These are phyloP conservation scores for Phylloporus scabripes DNA, from an alignment of 768 basidiomycete species.

Conservation along the genomic window DNA sequence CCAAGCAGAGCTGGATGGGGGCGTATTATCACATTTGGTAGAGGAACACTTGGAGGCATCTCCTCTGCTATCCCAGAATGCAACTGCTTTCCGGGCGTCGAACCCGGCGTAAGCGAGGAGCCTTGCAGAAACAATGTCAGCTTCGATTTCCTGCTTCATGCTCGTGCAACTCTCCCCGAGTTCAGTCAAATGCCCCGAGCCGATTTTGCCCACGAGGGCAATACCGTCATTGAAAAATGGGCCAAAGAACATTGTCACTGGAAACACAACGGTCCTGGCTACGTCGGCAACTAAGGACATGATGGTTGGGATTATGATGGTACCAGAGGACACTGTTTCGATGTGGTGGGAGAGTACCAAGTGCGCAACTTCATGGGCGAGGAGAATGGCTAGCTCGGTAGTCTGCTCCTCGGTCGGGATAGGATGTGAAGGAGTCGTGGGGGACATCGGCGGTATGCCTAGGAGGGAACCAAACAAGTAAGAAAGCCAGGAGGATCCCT, in stretches of 20 bases:
- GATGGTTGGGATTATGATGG: conserved; percentile 76
- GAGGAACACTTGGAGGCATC: conserved; percentile 24
- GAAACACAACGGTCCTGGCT: conserved; percentile 74
- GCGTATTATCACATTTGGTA: conserved; percentile 7
- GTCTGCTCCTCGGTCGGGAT: conserved; percentile 78
- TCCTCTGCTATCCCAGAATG: conserved; percentile 72
- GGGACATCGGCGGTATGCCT: conserved; percentile 28
- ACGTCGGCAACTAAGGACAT: conserved; percentile 75
- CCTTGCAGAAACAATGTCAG: conserved; percentile 82
- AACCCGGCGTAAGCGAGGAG: conserved; percentile 91
- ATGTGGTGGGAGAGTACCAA: conserved; percentile 87
- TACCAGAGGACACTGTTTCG: conserved; percentile 82
- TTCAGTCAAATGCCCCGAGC: conserved; percentile 68
- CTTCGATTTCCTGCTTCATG: conserved; percentile 84
- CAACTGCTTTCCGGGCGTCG: conserved; percentile 75
- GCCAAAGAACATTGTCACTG: conserved; percentile 85
- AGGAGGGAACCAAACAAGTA: conserved; percentile 43
- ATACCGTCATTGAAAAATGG: conserved; percentile 96
- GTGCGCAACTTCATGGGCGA: conserved; percentile 93
- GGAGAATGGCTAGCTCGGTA: conserved; percentile 78
- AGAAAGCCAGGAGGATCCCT: conserved; percentile 41
- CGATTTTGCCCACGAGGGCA: conserved; percentile 70
- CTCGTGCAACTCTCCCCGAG: conserved; percentile 73
- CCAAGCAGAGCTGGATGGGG: conserved; percentile 13
- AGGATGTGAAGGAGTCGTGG: conserved; percentile 35